Base-by-base conservation (phyloP, 2,329 filamentous ascomycete genomes). In the Fusarium sp. region DNA sequence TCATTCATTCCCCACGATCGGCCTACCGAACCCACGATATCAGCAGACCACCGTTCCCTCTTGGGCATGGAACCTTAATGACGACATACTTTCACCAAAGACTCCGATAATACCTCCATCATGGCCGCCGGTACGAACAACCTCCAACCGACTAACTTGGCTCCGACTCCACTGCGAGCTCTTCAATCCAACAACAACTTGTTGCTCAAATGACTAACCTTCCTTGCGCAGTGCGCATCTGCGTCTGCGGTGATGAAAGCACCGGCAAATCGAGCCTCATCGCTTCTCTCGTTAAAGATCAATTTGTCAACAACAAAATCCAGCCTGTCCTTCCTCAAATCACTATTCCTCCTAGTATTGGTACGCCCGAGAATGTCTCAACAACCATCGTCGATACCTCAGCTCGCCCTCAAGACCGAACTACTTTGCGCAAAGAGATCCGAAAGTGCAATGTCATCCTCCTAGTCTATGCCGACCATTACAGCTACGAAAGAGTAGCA, bases 361-460 rank as follows among this genome's bases (percentile, higher is more conserved):
- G 94, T 66, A 97, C 95, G 10, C 95, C 95, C 52, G 95, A 98
- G 78, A 97, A 97, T 87, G 94, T 98, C 80, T 97, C 94, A 54
- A 99, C 96, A 18, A 97, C 94, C 74, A 95, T 99, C 77, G 94
- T 99, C 84, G 96, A 99, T 82, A 99, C 96, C 37, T 98, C 95
- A 38, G 94, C 96, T 41, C 89, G 97, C 15, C 96, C 96, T 2
- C 95, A 98, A 82, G 95, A 99, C 80, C 92, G 96, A 74, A 93
- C 92, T 66, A 95, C 92, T 23, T 86, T 99, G 66, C 92, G 95
- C 69, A 96, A 96, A 80, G 96, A 98, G 84, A 95, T 99, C 70
- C 91, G 96, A 73, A 98, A 98, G 82, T 96, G 93, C 78, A 99
- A 98, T 80, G 95, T 98, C 74, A 98, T 99, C 73, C 87, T 98